Percentiles rank a stretch among this genome's conserved stretches.
These are phyloP conservation scores for Diversispora epigaea DNA, from an alignment of 192 early-diverging fungal species.

Conservation along the genomic window DNA sequence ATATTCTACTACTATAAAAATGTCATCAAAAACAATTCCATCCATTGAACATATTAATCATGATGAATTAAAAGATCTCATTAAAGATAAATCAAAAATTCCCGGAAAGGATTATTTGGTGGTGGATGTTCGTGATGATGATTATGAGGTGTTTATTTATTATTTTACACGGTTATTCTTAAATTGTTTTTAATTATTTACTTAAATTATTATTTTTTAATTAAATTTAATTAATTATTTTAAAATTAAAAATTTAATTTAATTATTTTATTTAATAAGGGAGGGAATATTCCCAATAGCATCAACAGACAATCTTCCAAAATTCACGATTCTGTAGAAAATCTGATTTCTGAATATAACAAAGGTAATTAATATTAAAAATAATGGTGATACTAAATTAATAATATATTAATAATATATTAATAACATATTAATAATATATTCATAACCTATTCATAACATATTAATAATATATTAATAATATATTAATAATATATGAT, in stretches of 20 bases:
- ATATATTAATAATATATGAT: not conserved
- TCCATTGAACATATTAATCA: slow-evolving; percentile 40
- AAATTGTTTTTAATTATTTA: not conserved
- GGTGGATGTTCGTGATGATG: slow-evolving; percentile 71
- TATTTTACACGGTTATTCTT: not conserved
- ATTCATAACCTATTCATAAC: not conserved
- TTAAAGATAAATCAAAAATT: slow-evolving; percentile 55
- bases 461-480: not conserved
- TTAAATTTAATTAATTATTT: too few species aligned
- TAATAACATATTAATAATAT: not conserved
- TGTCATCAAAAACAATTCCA: too few species aligned
- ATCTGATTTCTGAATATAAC: slow-evolving; percentile 52
- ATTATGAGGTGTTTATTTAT: slow-evolving; percentile 46
- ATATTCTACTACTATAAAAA: too few species aligned
- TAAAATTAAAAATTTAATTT: too few species aligned
- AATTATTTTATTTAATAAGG: slow-evolving; percentile 41
- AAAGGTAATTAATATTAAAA: slow-evolving; percentile 21
- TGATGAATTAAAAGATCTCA: slow-evolving; percentile 51
- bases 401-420: not conserved
- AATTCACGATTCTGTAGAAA: slow-evolving; percentile 48
- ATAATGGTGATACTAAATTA: not conserved
- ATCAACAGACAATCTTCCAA: slow-evolving; percentile 72
- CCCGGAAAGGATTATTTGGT: slow-evolving; percentile 71
- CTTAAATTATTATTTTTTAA: not conserved
- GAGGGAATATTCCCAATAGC: slow-evolving; percentile 78